Conservation (phyloP, 345 rosid genomes). For the Eucalyptus tenuipes region DNA sequence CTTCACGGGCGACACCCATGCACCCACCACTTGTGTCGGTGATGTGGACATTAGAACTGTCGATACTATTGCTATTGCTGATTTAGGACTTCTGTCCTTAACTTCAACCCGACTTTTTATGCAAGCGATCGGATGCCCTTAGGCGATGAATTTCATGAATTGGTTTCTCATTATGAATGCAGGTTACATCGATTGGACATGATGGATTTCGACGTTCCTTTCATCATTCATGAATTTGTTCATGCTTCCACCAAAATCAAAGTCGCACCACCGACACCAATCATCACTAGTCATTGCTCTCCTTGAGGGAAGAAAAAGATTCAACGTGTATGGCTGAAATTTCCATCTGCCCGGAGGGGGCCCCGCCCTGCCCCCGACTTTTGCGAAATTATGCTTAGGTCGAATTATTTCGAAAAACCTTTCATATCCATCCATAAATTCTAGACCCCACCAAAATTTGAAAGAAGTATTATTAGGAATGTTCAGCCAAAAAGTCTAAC, state of each 20-base stretch:
- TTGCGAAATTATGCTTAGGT: neutral
- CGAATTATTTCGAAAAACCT: neutral
- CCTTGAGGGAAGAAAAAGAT: neutral
- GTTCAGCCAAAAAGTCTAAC: neutral
- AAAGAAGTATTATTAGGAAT: neutral
- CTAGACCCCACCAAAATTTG: neutral
- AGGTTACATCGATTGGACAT: neutral
- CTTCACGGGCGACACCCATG: no score
- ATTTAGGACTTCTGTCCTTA: neutral
- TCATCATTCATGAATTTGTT: neutral
- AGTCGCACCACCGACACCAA: neutral
- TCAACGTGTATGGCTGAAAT: neutral
- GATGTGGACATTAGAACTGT: no score
- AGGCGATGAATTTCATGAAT: neutral
- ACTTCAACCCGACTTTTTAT: neutral
- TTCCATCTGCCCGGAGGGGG: neutral
- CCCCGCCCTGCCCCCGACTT: neutral
- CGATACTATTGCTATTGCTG: rapidly evolving
- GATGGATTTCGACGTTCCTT: neutral
- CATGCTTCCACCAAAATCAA: neutral
- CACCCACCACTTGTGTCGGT: no score
- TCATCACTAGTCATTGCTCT: neutral
- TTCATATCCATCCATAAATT: neutral
- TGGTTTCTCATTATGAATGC: neutral
- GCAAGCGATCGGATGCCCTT: neutral